Conservation (phyloP, 306 rosid species). For the Chamaecrista fasciculata region DNA sequence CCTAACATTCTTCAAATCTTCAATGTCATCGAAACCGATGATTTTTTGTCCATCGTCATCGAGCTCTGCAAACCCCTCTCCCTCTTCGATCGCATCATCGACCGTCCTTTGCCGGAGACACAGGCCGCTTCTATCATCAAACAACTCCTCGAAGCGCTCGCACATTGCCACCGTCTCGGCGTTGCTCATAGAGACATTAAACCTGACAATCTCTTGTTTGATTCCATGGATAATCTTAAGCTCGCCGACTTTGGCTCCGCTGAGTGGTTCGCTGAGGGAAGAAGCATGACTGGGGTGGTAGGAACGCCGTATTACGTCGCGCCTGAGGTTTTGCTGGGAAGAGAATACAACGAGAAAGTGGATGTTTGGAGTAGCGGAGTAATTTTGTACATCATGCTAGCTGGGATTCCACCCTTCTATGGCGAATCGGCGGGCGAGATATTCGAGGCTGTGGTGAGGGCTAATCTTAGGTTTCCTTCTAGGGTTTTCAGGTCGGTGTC, state of each 20-base stretch:
- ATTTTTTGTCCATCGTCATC: constrained; percentile 51
- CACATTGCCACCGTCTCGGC: constrained; percentile 72
- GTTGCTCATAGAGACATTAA: constrained; percentile 76
- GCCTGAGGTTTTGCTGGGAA: constrained; percentile 79
- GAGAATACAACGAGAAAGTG: constrained; percentile 62
- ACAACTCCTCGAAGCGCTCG: constrained; percentile 54
- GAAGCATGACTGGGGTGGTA: constrained; percentile 57
- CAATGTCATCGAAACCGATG: constrained; percentile 56
- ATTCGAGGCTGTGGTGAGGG: constrained; percentile 73
- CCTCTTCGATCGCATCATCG: constrained; percentile 62
- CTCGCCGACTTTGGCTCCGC: constrained; percentile 90
- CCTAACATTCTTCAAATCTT: constrained; percentile 66
- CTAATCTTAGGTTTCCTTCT: constrained; percentile 72
- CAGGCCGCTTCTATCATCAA: constrained; percentile 47
- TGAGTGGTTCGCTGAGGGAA: constrained; percentile 59
- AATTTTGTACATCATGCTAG: constrained; percentile 69
- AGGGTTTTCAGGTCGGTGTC: constrained; percentile 70
- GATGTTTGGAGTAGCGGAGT: constrained; percentile 91
- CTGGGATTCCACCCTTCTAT: constrained; percentile 79
- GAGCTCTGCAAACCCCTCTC: constrained; percentile 70
- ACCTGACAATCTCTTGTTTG: constrained; percentile 75
- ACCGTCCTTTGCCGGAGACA: constrained; percentile 37
- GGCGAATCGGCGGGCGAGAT: constrained; percentile 68
- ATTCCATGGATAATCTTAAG: constrained; percentile 47
- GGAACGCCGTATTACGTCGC: constrained; percentile 94